phyloP scores from a whole-genome alignment of 179 eudicot species.

The Silene noctiflora region DNA sequence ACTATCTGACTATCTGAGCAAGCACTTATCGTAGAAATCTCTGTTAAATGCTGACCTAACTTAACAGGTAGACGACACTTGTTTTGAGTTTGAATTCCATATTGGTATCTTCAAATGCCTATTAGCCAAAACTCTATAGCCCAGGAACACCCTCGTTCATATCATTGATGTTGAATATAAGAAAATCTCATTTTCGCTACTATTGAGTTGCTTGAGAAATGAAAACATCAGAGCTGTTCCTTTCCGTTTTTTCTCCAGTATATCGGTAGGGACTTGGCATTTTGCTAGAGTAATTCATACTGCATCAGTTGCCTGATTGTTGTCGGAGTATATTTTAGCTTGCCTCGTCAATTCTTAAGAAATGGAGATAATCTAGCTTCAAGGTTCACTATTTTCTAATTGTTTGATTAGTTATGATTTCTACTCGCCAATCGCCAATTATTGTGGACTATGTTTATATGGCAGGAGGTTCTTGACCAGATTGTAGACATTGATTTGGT shows the following conservation, averaged over 20 bases:
- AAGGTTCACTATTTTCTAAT: background rate
- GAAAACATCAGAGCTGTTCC: background rate
- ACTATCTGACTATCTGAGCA: too few species aligned
- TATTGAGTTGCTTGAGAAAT: background rate
- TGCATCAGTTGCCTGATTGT: background rate
- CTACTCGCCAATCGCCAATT: constrained; percentile 1
- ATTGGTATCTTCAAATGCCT: too few species aligned
- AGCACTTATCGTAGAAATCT: too few species aligned
- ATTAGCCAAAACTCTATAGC: too few species aligned
- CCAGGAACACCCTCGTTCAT: too few species aligned
- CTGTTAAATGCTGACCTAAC: too few species aligned
- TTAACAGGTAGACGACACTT: too few species aligned
- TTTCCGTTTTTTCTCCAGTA: background rate
- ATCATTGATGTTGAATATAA: background rate
- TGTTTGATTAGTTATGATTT: background rate
- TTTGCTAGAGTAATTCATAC: background rate
- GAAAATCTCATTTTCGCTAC: background rate
- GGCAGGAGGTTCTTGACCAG: constrained; percentile 89
- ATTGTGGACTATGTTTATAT: constrained; percentile 11
- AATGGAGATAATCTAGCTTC: background rate
- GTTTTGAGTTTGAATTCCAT: too few species aligned
- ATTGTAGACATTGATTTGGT: constrained; percentile 80
- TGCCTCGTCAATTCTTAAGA: constrained; percentile 5
- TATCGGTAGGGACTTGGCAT: background rate
- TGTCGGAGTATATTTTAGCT: background rate